Evolutionary conservation across 306 rosid genomes (phyloP).

Genomic region (Lathyrus aphaca): DNA sequence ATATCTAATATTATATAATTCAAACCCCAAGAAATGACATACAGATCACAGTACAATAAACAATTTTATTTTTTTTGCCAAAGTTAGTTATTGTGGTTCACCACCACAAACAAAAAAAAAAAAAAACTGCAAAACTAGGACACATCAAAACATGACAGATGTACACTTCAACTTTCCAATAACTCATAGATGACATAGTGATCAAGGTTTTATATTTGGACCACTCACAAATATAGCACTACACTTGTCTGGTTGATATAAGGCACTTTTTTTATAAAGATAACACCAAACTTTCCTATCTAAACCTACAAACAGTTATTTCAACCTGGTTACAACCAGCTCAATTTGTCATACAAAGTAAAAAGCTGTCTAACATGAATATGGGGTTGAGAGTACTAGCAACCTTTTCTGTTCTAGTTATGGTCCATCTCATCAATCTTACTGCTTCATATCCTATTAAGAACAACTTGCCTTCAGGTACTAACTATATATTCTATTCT

Average conservation of each 20-base stretch:
- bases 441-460: conserved; percentile 46
- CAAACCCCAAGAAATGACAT: background rate
- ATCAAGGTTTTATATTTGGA: conserved; percentile 2
- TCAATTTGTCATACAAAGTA: conserved; percentile 24
- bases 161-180: conserved; percentile 25
- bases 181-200: background rate
- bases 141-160: background rate
- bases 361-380: conserved; percentile 22
- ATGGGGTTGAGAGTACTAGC: conserved; percentile 51
- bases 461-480: conserved; percentile 59
- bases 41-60: background rate
- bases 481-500: conserved; percentile 34
- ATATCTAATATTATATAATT: conserved; percentile 26
- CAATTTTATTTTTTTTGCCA: background rate
- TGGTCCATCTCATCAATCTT: conserved; percentile 34
- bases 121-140: background rate
- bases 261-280: conserved; percentile 9
- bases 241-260: background rate
- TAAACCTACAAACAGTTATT: background rate
- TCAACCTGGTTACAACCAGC: background rate
- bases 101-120: background rate
- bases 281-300: conserved; percentile 39
- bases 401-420: conserved; percentile 40
- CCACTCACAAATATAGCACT: conserved; percentile 23
- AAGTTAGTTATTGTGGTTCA: background rate